Percentiles rank a stretch among this genome's conserved stretches.
Evolutionary conservation across 495 filamentous ascomycete species (phyloP).

Genomic region (Pseudomonodictys pantanalensis): DNA sequence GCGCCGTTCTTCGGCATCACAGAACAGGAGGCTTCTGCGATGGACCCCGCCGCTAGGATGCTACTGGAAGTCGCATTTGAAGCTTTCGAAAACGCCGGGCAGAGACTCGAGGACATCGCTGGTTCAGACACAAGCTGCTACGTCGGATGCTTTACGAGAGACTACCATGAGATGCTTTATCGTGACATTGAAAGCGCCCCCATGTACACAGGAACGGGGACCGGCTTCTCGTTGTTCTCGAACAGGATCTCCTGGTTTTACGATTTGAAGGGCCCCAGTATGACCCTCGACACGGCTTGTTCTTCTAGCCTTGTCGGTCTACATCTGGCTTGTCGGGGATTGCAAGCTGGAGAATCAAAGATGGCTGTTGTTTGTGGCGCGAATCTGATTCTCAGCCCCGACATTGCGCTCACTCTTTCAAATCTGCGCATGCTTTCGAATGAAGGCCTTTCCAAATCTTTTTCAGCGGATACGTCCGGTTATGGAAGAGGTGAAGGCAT

Average conservation of each 20-base stretch:
- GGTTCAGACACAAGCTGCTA: background rate
- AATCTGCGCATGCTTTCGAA: background rate
- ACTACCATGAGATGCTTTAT: background rate
- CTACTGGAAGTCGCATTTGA: background rate
- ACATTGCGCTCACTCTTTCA: background rate
- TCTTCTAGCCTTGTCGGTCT: background rate
- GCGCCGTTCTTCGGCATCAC: background rate
- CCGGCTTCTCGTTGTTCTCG: slow-evolving; percentile 6
- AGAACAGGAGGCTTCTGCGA: background rate
- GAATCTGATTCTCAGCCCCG: background rate
- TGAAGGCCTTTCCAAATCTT: background rate
- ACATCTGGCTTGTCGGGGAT: background rate
- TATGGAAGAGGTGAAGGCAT: background rate
- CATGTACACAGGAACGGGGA: background rate
- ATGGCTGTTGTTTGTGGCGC: background rate
- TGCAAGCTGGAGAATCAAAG: background rate
- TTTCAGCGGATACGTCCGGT: background rate
- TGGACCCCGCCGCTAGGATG: background rate
- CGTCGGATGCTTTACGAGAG: background rate
- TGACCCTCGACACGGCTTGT: background rate
- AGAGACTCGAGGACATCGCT: background rate
- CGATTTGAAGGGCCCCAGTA: background rate
- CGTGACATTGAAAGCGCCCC: background rate
- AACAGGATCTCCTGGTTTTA: background rate
- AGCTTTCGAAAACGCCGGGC: background rate